Evolutionary conservation across 2,329 filamentous ascomycete genomes (phyloP), one percentile per base, ranked within the genome.

Genomic region (Aspergillus neoniger): DNA sequence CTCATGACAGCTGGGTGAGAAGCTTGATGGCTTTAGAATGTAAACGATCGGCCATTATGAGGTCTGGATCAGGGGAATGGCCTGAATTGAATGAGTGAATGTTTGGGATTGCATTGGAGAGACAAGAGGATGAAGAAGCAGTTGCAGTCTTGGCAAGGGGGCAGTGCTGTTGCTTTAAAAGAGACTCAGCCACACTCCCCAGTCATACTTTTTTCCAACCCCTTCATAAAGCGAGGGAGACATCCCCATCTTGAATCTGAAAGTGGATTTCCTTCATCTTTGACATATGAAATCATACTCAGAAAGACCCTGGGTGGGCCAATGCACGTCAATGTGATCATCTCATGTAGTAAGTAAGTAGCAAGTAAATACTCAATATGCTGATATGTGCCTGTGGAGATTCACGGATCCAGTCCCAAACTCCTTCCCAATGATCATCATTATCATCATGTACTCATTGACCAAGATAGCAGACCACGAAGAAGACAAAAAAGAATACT

Each of bases 131-230:
- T 51, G 23, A 17, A 14, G 5, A 10, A 3, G 14, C 7, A 8
- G 25, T 28, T 4, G 10, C 8, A 7, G 38, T 8, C 38, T 55
- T 55, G 52, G 52, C 52, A 55, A 55, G 52, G 52, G 41, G 52
- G 52, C 52, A 55, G 52, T 55, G 52, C 51, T 28, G 12, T 14
- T 17, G 10, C 32, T 36, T 36, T 15, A 36, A 12, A 6, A 36
- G 28, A 36, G 32, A 36, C 32, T 53, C 50, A 53, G 50, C 50
- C 50, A 53, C 50, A 53, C 12, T 52, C 44, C 25, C 25, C 44
- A 25, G 14, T 12, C n/a, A 50, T 8, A 7, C 23, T 12, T 15
- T 36, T 36, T 14, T 6, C 12, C 4, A 4, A 12, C 32, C 41
- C 41, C 41, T 21, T 44, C 41, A 23, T 21, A 44, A 44, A 23